Conservation (phyloP, 2,329 filamentous ascomycete species). For the Aspergillus thermomutatus region DNA sequence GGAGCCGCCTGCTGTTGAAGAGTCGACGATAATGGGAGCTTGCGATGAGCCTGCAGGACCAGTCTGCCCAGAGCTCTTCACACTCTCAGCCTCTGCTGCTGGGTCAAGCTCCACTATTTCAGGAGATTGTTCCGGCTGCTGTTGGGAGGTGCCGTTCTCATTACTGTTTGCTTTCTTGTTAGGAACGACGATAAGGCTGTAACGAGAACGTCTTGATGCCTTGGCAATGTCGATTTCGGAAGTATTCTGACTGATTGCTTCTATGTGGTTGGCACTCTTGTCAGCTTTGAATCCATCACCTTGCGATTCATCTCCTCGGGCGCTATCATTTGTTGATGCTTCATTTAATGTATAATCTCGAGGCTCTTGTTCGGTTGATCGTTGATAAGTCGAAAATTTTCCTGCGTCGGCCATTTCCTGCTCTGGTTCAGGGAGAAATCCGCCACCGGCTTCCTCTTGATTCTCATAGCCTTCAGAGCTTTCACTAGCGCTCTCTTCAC, state of each 20-base stretch:
- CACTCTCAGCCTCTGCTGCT: background rate
- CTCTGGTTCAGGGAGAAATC: slow-evolving; percentile 37
- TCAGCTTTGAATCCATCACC: slow-evolving; percentile 23
- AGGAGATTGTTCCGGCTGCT: background rate
- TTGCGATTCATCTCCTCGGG: background rate
- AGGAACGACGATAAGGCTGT: slow-evolving; percentile 31
- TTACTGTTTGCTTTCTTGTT: slow-evolving; percentile 5
- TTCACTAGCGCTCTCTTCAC: slow-evolving; percentile 35
- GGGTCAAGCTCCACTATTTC: background rate
- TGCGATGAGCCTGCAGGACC: slow-evolving; percentile 17
- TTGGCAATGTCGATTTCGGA: background rate
- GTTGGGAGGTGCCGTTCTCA: background rate
- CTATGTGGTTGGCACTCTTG: background rate
- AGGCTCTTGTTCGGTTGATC: too few species aligned
- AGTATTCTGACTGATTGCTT: background rate
- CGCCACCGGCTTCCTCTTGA: slow-evolving; percentile 29
- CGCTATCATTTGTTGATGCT: background rate
- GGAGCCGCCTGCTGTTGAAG: slow-evolving; percentile 22
- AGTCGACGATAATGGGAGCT: slow-evolving; percentile 23
- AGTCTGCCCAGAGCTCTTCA: background rate
- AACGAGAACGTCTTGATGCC: slow-evolving; percentile 15
- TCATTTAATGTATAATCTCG: background rate
- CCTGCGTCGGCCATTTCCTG: slow-evolving; percentile 9
- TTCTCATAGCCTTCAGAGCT: slow-evolving; percentile 24
- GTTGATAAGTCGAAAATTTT: background rate